Base-by-base conservation (phyloP, 495 filamentous ascomycete genomes). In the Penicillium malachiteum region DNA sequence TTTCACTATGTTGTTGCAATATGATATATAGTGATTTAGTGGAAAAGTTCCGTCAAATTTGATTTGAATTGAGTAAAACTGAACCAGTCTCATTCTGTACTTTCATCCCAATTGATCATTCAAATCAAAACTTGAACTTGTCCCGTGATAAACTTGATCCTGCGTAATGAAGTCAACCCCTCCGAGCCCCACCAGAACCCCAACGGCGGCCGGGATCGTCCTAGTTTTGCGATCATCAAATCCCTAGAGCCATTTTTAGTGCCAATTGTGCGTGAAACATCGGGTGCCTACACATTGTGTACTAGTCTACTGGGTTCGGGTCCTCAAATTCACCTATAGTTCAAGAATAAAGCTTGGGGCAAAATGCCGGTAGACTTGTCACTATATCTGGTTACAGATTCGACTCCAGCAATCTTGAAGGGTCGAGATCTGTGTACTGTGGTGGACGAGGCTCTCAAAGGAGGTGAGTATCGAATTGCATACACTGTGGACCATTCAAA, bases 311-410 rank as follows among this genome's bases (percentile, higher is more conserved):
- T 26, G n/a, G 12, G 8, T n/a, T 13, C 30, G 46, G 8, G 7
- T 21, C 42, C 34, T 16, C 31, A 13, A 21, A 33, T 35, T 30
- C 34, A 41, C 21, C 4, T 26, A 26, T 26, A 26, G 21, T 26
- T 26, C 2, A 26, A 26, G 21, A 26, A 26, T 26, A 26, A 4
- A 26, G 4, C 21, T 1, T 26, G 2, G 11, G 32, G 44, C 45
- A 68, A 43, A 52, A 76, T 76, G 72, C 54, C 67, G 17, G 48
- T 80, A 21, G 75, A 88, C 60, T 80, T 87, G 56, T 83, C 86
- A 8, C 71, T 96, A 5, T 97, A 97, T 68, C 78, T 97, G 43
- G 93, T 97, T 55, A 97, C 93, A 1, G 92, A 97, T 76, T 95
- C 91, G 18, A 92, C 90, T 7, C 79, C 84, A 13, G 81, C 85